Conservation (phyloP, 345 rosid species). For the Noccaea caerulescens region DNA sequence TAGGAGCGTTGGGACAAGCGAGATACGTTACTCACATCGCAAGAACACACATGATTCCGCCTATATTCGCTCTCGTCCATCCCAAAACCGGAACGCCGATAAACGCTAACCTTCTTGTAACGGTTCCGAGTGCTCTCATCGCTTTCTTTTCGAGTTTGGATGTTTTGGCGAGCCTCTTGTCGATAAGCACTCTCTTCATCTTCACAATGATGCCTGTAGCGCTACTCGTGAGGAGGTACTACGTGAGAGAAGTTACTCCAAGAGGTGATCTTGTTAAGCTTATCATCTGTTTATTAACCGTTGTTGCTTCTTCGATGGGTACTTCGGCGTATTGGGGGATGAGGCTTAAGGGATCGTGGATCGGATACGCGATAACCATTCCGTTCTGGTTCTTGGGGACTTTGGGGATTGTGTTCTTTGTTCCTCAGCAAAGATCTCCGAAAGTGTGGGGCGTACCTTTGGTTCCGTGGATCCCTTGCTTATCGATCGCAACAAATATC, state of each 20-base stretch:
- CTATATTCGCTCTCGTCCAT: conserved; percentile 54
- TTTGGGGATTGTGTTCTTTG: conserved; percentile 43
- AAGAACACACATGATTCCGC: conserved; percentile 71
- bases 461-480: conserved; percentile 73
- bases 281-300: conserved; percentile 37
- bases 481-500: conserved; percentile 53
- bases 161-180: conserved; percentile 60
- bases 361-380: conserved; percentile 48
- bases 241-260: conserved; percentile 53
- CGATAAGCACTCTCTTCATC: conserved; percentile 62
- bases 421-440: conserved; percentile 56
- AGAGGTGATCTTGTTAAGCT: conserved; percentile 47
- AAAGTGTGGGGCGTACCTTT: conserved; percentile 70
- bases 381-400: conserved; percentile 66
- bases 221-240: conserved; percentile 62
- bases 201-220: conserved; percentile 62
- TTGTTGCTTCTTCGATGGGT: conserved; percentile 53
- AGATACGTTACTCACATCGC: conserved; percentile 70
- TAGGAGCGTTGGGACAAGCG: conserved; percentile 61
- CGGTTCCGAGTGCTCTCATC: conserved; percentile 50
- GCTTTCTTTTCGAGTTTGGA: conserved; percentile 63
- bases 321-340: conserved; percentile 53
- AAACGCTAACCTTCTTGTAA: conserved; percentile 59
- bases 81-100: conserved; percentile 61
- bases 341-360: conserved; percentile 48